phyloP scores from a whole-genome alignment of 2,329 filamentous ascomycete species.

The Colletotrichum trifolii region DNA sequence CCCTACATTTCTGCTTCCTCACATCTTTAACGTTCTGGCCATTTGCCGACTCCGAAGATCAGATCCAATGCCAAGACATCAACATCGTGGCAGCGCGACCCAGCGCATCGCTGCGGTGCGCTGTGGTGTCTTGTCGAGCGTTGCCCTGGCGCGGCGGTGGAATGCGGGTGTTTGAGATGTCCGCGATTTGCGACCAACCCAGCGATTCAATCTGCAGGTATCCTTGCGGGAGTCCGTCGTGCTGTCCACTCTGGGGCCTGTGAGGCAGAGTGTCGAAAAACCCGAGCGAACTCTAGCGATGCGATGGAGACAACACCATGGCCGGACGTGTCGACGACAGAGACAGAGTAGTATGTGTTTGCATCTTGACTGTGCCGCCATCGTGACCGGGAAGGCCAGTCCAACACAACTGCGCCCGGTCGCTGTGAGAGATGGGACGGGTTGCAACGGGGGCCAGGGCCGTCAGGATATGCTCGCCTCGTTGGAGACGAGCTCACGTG shows the following conservation, averaged over 20 bases:
- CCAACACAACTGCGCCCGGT: conserved; percentile 1
- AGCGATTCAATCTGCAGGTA: conserved; percentile 30
- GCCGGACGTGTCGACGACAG: conserved; percentile 21
- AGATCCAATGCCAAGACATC: conserved; percentile 21
- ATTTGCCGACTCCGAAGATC: not conserved
- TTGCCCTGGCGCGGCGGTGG: conserved; percentile 21
- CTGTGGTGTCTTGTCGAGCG: not conserved
- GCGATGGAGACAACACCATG: conserved; percentile 5
- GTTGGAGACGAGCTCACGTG: conserved; percentile 33
- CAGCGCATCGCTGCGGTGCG: too few species aligned
- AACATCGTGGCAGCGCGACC: conserved; percentile 20
- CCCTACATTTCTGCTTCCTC: too few species aligned
- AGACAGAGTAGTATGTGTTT: not conserved
- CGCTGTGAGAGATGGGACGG: conserved; percentile 31
- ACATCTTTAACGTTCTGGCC: not conserved
- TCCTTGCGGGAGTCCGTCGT: conserved; percentile 13
- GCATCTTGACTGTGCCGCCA: conserved; percentile 3
- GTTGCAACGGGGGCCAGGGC: conserved; percentile 17
- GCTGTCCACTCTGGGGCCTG: not conserved
- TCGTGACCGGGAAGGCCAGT: conserved; percentile 26
- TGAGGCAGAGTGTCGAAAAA: conserved; percentile 6
- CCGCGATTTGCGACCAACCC: conserved; percentile 26
- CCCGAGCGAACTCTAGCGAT: not conserved
- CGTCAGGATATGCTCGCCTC: conserved; percentile 29
- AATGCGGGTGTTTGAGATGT: conserved; percentile 32